Base-by-base conservation (phyloP, 2,329 filamentous ascomycete species). In the Truncatella angustata region DNA sequence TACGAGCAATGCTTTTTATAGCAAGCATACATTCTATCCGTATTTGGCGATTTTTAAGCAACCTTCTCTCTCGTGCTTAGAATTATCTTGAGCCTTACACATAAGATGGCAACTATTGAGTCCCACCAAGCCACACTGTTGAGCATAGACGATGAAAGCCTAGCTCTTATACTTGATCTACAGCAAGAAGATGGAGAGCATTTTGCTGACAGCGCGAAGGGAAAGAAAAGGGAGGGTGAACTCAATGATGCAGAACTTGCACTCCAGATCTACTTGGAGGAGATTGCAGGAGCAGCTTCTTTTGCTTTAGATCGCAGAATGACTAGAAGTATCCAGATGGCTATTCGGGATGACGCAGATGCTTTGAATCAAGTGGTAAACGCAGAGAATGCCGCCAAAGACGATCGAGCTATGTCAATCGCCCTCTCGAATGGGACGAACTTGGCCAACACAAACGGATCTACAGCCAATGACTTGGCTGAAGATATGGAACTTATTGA, bases 271-370 rank as follows among this genome's bases (percentile, higher is more conserved):
- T 55, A 52, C 26, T 6, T 53, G 2, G 45, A 59, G 23, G 61
- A 63, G 21, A 32, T 63, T 3, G 12, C 53, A 3, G 39, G n/a
- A 12, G 53, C 56, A 4, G 26, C 51, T 9, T 40, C 20, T 1
- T 57, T 56, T 16, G 40, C 49, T n/a, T 51, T 49, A 11, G 61
- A 63, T 47, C 46, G 52, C 21, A 48, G 53, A 43, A 63, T 63
- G 58, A 54, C 58, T 9, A 58, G 37, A 28, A 63, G 63, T 45
- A 54, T 62, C 10, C 55, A 59, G 16, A 5, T 24, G 4, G 60
- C 61, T 7, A 50, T 60, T 9, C 57, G 54, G 18, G 14, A 35
- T 4, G 63, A 65, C 39, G 49, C 36, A 5, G 36, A 56, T 21
- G 50, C 52, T 7, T 46, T 62, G 16, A 18, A 43, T 12, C 52